Conservation (phyloP, 306 rosid species). For the Pachyrhizus erosus region DNA sequence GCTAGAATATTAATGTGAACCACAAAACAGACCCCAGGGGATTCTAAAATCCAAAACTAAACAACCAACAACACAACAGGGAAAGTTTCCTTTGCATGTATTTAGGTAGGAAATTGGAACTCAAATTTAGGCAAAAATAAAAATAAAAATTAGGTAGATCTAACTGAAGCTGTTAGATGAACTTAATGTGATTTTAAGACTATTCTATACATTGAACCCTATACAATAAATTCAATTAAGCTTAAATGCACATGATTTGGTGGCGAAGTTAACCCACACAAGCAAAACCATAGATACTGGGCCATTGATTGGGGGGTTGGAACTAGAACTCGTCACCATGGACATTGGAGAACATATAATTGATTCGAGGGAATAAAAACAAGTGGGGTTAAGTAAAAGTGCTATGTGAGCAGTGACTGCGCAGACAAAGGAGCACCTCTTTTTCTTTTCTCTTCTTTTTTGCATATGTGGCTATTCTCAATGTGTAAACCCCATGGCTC, state of each 20-base stretch:
- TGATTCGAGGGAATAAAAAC: conserved; percentile 41
- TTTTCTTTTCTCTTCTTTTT: neutral
- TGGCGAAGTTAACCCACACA: neutral
- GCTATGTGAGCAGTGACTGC: conserved; percentile 38
- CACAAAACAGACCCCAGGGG: conserved; percentile 16
- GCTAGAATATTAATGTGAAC: conserved; percentile 41
- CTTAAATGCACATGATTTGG: conserved; percentile 8
- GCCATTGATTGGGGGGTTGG: conserved; percentile 20
- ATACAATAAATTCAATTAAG: neutral
- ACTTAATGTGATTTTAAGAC: neutral
- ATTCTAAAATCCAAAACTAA: conserved; percentile 35
- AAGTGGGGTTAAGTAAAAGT: conserved; percentile 44
- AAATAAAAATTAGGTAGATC: conserved; percentile 18
- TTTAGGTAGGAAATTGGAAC: conserved; percentile 36
- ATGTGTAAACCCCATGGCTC: conserved; percentile 38
- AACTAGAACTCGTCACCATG: neutral
- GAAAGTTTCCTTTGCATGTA: conserved; percentile 31
- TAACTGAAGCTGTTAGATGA: conserved; percentile 26
- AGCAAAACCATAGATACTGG: conserved; percentile 32
- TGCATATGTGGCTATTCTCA: conserved; percentile 37
- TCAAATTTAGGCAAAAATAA: conserved; percentile 5
- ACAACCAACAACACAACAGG: conserved; percentile 39
- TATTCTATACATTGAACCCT: neutral
- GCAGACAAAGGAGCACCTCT: conserved; percentile 36
- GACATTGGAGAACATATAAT: conserved; percentile 8